Base-by-base conservation (phyloP, 2,329 filamentous ascomycete species). In the Sporothrix brasiliensis region DNA sequence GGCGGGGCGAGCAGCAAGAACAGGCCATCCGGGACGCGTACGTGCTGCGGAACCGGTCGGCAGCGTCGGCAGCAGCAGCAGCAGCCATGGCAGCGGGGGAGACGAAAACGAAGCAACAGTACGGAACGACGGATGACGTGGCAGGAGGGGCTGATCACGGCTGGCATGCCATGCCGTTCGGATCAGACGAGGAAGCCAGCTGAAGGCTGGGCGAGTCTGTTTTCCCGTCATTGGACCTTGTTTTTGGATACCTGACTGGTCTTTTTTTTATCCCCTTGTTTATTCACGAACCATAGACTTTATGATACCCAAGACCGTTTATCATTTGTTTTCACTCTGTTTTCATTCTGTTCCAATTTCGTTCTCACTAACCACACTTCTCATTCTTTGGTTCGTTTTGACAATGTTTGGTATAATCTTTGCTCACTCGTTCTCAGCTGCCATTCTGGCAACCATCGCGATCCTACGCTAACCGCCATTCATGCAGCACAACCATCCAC, bases 1-100 rank as follows among this genome's bases (percentile, higher is more conserved):
- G 84, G 83, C 78, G 80, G 63, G 85, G 84, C 0, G 75, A 75
- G 0, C 81, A 82, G 70, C 65, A 67, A 0, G 76, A 78, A 60
- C 71, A 58, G 27, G 71, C 71, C 44, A 72, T 73, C 41, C 71
- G 72, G 27, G 71, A 70, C 50, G 19, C 50, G 50, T 70, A 73
- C 63, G 69, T 63, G 6, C 66, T 54, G 39, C 50, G 68, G 16
- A 73, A 74, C 68, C 70, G 56, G 61, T 44, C 69, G 19, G 72
- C 70, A 1, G 70, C 69, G 24, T 24, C 58, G n/a, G 63, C 39
- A 4, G 41, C 60, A 1, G 67, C 69, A 3, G 63, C n/a, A 2
- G 27, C 24, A 11, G 47, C 30, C 4, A 27, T 53, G 54, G 65
- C 65, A n/a, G 69, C 53, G 30, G 63, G 53, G 54, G 30, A 11